A percentile compares a stretch with the other conserved stretches of the same genome.
Evolutionary conservation across 2,329 filamentous ascomycete genomes (phyloP).

Genomic region (Geosmithia putterillii): DNA sequence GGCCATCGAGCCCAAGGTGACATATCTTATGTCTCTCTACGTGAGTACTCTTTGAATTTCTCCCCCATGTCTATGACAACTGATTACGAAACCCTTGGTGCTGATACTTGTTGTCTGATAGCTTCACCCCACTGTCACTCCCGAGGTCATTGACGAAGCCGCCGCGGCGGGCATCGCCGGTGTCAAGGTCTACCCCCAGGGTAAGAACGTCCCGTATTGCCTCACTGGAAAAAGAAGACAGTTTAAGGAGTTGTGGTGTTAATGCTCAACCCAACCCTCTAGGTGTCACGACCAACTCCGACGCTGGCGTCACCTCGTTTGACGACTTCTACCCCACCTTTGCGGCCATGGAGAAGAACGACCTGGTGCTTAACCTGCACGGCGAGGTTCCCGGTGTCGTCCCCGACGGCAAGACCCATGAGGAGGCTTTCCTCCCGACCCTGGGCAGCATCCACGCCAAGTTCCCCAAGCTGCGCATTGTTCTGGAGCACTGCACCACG

Average conservation of each 20-base stretch:
- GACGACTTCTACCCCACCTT: conserved; percentile 69
- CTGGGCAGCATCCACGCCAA: conserved; percentile 57
- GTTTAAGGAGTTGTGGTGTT: not conserved
- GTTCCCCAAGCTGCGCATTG: conserved; percentile 61
- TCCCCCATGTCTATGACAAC: not conserved
- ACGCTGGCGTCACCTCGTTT: conserved; percentile 57
- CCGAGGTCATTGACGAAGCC: conserved; percentile 60
- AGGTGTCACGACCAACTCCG: conserved; percentile 54
- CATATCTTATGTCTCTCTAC: conserved; percentile 65
- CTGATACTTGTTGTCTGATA: too few species aligned
- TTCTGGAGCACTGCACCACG: conserved; percentile 81
- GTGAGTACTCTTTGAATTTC: conserved; percentile 12
- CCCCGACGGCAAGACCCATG: conserved; percentile 30
- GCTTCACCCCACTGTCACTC: conserved; percentile 50
- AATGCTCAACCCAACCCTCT: conserved; percentile 4
- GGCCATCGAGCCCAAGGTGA: conserved; percentile 47
- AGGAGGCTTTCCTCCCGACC: conserved; percentile 63
- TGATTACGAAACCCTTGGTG: too few species aligned
- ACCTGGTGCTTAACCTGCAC: conserved; percentile 84
- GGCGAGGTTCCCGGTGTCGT: conserved; percentile 58
- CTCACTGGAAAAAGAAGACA: not conserved
- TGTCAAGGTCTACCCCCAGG: conserved; percentile 58
- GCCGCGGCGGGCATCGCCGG: conserved; percentile 58
- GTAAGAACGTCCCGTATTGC: conserved; percentile 9
- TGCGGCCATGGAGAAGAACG: conserved; percentile 74